These are phyloP conservation scores for Picea abies DNA, from an alignment of 83 land plant species.

Conservation along the genomic window DNA sequence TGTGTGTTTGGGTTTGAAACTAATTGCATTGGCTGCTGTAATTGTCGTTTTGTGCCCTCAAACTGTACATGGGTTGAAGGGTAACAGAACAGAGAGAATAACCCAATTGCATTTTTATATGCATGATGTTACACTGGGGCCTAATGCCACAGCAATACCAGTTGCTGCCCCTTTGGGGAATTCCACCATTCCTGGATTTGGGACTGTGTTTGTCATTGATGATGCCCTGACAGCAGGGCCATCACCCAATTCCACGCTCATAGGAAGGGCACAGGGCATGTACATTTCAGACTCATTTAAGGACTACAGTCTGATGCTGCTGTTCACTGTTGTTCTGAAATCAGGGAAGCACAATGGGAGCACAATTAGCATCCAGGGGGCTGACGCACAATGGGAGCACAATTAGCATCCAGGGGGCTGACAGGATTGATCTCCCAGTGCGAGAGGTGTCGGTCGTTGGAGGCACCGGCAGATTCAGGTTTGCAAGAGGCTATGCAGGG, in stretches of 20 bases:
- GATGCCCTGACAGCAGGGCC: conserved; percentile 29
- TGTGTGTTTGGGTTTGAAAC: background rate
- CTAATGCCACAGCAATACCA: conserved; percentile 15
- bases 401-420: background rate
- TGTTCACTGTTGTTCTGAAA: conserved; percentile 9
- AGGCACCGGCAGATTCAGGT: conserved; percentile 17
- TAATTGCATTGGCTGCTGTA: background rate
- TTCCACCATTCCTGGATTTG: conserved; percentile 15
- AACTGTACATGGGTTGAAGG: background rate
- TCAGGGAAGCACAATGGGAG: conserved; percentile 24
- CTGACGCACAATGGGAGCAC: conserved; percentile 20
- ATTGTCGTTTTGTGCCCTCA: background rate
- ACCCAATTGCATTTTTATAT: conserved; percentile 24
- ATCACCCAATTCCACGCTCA: conserved; percentile 6
- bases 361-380: background rate
- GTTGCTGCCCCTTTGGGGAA: conserved; percentile 14
- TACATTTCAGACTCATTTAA: background rate
- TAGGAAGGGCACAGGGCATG: conserved; percentile 26
- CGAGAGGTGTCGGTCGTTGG: conserved; percentile 21
- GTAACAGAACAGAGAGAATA: conserved; percentile 5
- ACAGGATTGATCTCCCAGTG: background rate
- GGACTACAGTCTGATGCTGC: background rate
- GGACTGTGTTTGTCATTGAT: conserved; percentile 24
- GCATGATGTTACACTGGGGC: conserved; percentile 23
- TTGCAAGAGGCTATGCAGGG: conserved; percentile 16